These are phyloP conservation scores for Daldinia bambusicola DNA, from an alignment of 495 filamentous ascomycete species.

Conservation along the genomic window DNA sequence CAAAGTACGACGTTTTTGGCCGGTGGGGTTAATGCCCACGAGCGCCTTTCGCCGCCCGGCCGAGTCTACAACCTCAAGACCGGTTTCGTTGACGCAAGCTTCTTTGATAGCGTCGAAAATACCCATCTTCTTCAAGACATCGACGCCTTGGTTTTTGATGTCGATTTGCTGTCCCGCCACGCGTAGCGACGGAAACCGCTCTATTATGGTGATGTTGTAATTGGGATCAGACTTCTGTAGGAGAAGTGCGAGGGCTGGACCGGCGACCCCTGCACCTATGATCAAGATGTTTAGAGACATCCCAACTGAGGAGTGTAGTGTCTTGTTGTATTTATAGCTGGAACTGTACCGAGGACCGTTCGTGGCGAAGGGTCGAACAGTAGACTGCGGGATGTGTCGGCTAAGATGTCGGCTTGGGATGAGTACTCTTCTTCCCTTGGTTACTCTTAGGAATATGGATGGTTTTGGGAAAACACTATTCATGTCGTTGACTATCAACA, in stretches of 20 bases:
- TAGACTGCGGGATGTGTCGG: neutral
- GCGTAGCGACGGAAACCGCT: constrained; percentile 57
- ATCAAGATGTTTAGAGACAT: constrained; percentile 73
- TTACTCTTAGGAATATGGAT: neutral
- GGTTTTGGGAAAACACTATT: neutral
- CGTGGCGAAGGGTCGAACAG: constrained; percentile 1
- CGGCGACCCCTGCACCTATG: constrained; percentile 89
- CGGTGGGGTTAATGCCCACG: constrained; percentile 51
- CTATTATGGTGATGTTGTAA: constrained; percentile 60
- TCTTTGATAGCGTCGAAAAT: constrained; percentile 56
- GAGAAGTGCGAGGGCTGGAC: constrained; percentile 74
- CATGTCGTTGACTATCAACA: constrained; percentile 9
- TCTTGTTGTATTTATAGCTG: neutral
- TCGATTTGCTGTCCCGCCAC: constrained; percentile 61
- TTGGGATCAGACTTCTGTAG: constrained; percentile 52
- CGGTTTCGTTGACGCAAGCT: constrained; percentile 51
- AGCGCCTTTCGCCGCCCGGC: constrained; percentile 51
- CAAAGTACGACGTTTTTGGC: constrained; percentile 51
- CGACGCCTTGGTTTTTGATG: constrained; percentile 56
- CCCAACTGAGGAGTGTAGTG: constrained; percentile 16
- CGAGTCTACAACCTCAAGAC: constrained; percentile 53
- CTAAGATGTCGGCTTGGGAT: neutral
- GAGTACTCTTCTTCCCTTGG: neutral
- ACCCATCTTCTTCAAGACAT: constrained; percentile 61
- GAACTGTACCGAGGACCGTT: neutral